phyloP scores from a whole-genome alignment of 164 flowering plant species.

The Annona squamosa region DNA sequence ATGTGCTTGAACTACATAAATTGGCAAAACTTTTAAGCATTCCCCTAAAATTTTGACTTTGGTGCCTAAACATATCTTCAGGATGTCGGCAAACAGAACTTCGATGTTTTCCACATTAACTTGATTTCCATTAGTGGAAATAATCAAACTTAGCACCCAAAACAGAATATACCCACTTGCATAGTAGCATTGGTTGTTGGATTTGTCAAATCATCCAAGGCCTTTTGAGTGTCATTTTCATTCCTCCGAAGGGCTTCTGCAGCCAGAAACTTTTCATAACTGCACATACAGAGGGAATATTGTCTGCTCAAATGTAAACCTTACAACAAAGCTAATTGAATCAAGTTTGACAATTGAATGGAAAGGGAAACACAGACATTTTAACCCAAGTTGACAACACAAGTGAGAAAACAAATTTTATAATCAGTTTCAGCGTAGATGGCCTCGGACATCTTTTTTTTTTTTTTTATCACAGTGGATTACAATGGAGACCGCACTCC shows the following conservation, averaged over 20 bases:
- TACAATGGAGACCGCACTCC: too few species aligned
- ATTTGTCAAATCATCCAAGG: constrained; percentile 83
- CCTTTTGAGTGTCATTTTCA: constrained; percentile 70
- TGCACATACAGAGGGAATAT: constrained; percentile 12
- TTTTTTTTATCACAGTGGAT: too few species aligned
- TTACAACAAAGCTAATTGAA: not conserved
- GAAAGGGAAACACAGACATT: not conserved
- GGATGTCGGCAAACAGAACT: too few species aligned
- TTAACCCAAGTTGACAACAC: too few species aligned
- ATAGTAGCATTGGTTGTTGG: constrained; percentile 57
- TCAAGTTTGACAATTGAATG: not conserved
- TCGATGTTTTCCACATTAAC: not conserved
- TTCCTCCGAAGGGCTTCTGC: constrained; percentile 91
- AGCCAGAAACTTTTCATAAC: constrained; percentile 72
- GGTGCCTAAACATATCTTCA: too few species aligned
- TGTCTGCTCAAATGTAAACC: not conserved
- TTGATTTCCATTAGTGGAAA: not conserved
- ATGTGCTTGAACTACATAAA: too few species aligned
- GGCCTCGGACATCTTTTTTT: too few species aligned
- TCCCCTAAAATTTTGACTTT: too few species aligned
- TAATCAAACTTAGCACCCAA: not conserved
- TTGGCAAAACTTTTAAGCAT: too few species aligned
- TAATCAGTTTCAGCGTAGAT: too few species aligned
- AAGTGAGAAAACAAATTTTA: too few species aligned
- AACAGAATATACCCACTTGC: constrained; percentile 35